Percentiles rank a stretch among this genome's conserved stretches.
phyloP scores from a whole-genome alignment of 2,329 filamentous ascomycete species.

The Pseudogymnoascus sp. region DNA sequence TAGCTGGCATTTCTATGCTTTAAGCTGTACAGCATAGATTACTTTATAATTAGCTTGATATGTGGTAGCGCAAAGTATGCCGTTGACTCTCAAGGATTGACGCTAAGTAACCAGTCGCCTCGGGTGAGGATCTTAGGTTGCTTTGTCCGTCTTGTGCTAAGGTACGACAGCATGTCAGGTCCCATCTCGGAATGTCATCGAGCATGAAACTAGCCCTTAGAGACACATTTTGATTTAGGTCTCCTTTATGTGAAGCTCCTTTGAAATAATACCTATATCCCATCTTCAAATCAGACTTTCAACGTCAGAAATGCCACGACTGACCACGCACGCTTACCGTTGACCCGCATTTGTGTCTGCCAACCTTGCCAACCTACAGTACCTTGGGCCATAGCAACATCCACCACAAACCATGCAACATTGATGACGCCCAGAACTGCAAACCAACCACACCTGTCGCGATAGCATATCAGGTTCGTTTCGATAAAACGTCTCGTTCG shows the following conservation, averaged over 20 bases:
- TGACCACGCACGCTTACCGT: not conserved
- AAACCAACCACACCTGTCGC: not conserved
- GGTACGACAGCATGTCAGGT: conserved; percentile 5
- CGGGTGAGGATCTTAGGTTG: conserved; percentile 6
- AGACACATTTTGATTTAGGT: conserved; percentile 2
- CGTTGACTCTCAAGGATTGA: not conserved
- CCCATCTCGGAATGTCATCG: conserved; percentile 6
- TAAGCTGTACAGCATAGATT: not conserved
- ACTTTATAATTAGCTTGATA: not conserved
- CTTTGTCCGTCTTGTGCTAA: conserved; percentile 5
- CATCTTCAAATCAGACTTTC: not conserved
- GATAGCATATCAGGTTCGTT: not conserved
- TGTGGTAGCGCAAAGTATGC: not conserved
- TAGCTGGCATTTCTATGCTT: not conserved
- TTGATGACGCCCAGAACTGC: conserved; percentile 3
- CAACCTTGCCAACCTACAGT: conserved; percentile 5
- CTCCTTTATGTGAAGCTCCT: not conserved
- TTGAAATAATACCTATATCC: conserved; percentile 3
- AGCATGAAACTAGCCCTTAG: conserved; percentile 3
- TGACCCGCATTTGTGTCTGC: conserved; percentile 9
- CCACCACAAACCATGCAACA: conserved; percentile 4
- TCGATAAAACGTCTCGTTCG: not conserved
- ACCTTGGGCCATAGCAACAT: not conserved
- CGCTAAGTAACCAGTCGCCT: conserved; percentile 1
- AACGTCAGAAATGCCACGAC: not conserved